Evolutionary conservation across 2,329 filamentous ascomycete genomes (phyloP), one percentile per base, ranked within the genome.

Genomic region (Xylariomycetidae sp.): DNA sequence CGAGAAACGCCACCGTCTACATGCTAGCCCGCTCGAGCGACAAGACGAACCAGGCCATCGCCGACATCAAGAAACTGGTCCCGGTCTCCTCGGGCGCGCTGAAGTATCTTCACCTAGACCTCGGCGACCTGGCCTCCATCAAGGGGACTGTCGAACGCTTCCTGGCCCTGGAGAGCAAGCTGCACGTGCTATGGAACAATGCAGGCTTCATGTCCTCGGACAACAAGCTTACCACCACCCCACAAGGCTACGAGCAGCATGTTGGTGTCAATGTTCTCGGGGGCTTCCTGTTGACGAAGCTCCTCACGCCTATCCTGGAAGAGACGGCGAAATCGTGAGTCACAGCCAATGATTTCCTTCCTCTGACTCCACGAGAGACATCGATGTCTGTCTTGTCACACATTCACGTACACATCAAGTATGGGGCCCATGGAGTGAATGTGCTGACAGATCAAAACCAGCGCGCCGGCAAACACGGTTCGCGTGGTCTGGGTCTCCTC

Each of bases 401-500:
- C n/a, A n/a, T n/a, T n/a, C n/a, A n/a, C n/a, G n/a, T n/a, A n/a
- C n/a, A n/a, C n/a, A n/a, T n/a, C n/a, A n/a, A n/a, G n/a, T n/a
- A n/a, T n/a, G n/a, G n/a, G n/a, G n/a, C n/a, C n/a, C n/a, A n/a
- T n/a, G n/a, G n/a, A n/a, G n/a, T n/a, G n/a, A n/a, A n/a, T n/a
- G n/a, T n/a, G n/a, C n/a, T n/a, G n/a, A n/a, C n/a, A n/a, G n/a
- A n/a, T n/a, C n/a, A n/a, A n/a, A n/a, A n/a, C n/a, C n/a, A n/a
- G n/a, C n/a, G n/a, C 27, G 18, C 14, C 32, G 3, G 29, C 34
- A 3, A 31, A 40, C 6, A 13, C 20, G n/a, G 42, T 51, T 1
- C 43, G 51, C 5, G 47, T 54, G 2, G 38, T 54, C 32, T 52
- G 49, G 44, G 39, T 48, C 10, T 36, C 39, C 2, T 52, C 49